These are phyloP conservation scores for Eucalyptus leucophloia DNA, from an alignment of 345 rosid genomes.

Conservation along the genomic window DNA sequence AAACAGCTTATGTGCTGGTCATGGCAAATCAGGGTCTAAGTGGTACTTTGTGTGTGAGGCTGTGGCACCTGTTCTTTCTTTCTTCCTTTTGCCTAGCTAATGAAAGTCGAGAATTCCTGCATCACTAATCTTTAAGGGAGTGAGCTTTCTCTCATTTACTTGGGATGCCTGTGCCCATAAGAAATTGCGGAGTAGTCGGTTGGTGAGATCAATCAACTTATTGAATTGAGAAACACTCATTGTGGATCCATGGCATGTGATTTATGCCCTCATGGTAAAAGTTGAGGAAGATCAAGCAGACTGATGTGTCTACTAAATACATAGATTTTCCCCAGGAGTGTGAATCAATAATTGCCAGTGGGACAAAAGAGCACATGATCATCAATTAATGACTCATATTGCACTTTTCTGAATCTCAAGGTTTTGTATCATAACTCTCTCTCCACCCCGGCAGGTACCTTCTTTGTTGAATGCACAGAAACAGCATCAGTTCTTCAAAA, in stretches of 20 bases:
- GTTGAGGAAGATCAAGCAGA: background rate
- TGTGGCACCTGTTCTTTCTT: background rate
- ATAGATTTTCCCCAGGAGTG: background rate
- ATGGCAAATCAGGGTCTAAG: background rate
- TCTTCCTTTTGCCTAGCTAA: background rate
- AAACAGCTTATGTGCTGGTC: background rate
- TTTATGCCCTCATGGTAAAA: background rate
- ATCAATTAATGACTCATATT: background rate
- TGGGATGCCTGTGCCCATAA: background rate
- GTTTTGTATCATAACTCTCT: background rate
- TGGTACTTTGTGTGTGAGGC: background rate
- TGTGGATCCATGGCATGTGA: background rate
- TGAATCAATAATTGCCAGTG: background rate
- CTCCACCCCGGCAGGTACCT: conserved; percentile 43
- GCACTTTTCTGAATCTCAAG: background rate
- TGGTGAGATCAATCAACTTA: background rate
- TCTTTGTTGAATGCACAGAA: conserved; percentile 86
- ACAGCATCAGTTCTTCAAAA: conserved; percentile 94
- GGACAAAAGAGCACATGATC: background rate
- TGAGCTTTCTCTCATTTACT: background rate
- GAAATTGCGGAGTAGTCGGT: background rate
- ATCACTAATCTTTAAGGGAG: background rate
- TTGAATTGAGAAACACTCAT: background rate
- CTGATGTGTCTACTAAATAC: background rate
- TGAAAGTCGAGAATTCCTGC: background rate